Evolutionary conservation across 2,329 filamentous ascomycete genomes (phyloP), one percentile per base, ranked within the genome.

Genomic region (Trichophyton mentagrophytes): DNA sequence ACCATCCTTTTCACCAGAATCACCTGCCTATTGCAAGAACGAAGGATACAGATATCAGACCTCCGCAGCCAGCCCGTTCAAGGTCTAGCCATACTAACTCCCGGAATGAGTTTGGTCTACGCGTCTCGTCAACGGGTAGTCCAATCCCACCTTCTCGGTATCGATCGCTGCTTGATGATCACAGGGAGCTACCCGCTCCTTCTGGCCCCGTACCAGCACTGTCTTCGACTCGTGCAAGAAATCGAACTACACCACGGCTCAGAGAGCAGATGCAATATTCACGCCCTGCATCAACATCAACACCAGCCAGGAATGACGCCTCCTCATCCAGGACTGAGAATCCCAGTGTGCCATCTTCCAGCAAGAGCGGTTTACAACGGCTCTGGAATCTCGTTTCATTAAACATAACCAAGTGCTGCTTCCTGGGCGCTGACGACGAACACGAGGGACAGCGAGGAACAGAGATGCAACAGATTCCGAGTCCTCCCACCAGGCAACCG

Each of bases 1-100:
- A 70, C 7, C 73, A 75, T 59, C 71, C 71, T 1, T 74, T 74
- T 57, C 70, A 73, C 60, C 67, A 65, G n/a, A 64, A 61, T 49
- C 64, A 63, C 30, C 63, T 73, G 11, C 66, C 70, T 17, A 17
- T 64, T 47, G 67, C 70, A 27, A 64, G 58, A 25, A n/a, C 46
- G 7, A 53, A 55, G 15, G 58, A 60, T 33, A 15, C 49, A 9
- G 22, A 53, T 53, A 22, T 53, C 13, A 15, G 13, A 15, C 22
- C 25, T n/a, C 49, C 49, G 6, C 49, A 13, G n/a, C 22, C 49
- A 20, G 49, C 25, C 2, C 49, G n/a, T 30, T 3, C 13, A 30
- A 30, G 49, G 27, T 3, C 13, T 30, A 15, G 22, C n/a, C 47
- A 22, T 6, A 15, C 6, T 25, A 20, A 7, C 6, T 13, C 49